Base-by-base conservation (phyloP, 1,284 basidiomycete genomes). In the Leccinum subrobustum region DNA sequence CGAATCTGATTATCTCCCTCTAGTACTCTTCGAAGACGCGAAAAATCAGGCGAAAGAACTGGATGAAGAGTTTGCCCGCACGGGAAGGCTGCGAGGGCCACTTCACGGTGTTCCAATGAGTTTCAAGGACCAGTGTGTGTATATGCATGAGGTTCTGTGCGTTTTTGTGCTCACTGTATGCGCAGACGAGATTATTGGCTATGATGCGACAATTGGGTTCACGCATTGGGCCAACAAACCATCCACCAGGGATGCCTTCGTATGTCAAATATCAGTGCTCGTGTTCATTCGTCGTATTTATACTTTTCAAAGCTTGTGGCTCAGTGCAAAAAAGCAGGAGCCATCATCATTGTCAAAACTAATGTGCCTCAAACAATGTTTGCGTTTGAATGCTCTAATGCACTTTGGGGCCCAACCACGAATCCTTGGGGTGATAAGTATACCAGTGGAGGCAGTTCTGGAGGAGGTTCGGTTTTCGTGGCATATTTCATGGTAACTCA, bases 371-470 rank as follows among this genome's bases (percentile, higher is more conserved):
- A 95, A 75, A 93, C 92, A 0, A 85, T 96, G 81, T 84, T 95
- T 61, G 84, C 89, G 3, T 95, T 94, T 67, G 94, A 96, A 74
- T 93, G 92, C 70, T 76, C 74, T n/a, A 96, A 96, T 70, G 91
- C 92, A 2, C 75, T 95, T 6, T 96, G 88, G 79, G 92, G 92
- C 0, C 76, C 81, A 12, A 86, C 91, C 0, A 76, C 77, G 33
- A 93, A 95, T 69, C 93, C 93, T 0, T 86, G 86, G 76, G 83
- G 81, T 60, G 72, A 79, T 9, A 72, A 77, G 1, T 87, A 88
- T 68, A 89, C 88, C 0, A 83, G 80, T 56, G 93, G 93, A 23
- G 93, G 93, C 4, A 88, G 85, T 48, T 87, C 87, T 4, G 93
- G 93, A 7, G 93, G 92, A 52, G 71, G 71, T 75, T 59, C n/a